Conservation (phyloP, 345 rosid genomes). For the Durio zibethinus region DNA sequence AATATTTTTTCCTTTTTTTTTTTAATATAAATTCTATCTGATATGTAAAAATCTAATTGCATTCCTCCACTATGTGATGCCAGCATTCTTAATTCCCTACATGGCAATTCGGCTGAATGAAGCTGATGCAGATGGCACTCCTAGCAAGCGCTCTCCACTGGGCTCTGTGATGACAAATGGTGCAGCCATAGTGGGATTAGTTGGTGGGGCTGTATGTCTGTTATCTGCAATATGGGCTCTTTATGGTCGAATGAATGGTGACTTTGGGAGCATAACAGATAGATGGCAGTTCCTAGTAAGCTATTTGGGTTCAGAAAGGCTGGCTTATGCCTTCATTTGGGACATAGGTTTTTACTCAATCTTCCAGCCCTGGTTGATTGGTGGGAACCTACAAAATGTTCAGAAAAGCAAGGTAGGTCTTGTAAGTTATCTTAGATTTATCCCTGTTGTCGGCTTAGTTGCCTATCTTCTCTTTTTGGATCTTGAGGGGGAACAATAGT, state of each 20-base stretch:
- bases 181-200: constrained; percentile 64
- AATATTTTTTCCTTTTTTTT: no score
- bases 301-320: constrained; percentile 82
- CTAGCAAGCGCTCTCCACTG: constrained; percentile 51
- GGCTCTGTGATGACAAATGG: constrained; percentile 67
- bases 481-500: constrained; percentile 36
- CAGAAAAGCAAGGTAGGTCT: constrained; percentile 45
- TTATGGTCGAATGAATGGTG: constrained; percentile 62
- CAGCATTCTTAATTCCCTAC: constrained; percentile 91
- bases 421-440: constrained; percentile 62
- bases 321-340: constrained; percentile 91
- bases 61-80: constrained; percentile 10
- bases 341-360: constrained; percentile 72
- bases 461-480: constrained; percentile 63
- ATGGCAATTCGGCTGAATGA: constrained; percentile 82
- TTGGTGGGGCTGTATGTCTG: constrained; percentile 71
- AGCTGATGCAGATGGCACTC: constrained; percentile 33
- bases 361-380: constrained; percentile 97
- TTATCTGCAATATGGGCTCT: constrained; percentile 67
- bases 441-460: constrained; percentile 77
- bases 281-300: constrained; percentile 62
- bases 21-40: not conserved
- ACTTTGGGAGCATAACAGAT: constrained; percentile 55
- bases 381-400: constrained; percentile 69
- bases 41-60: constrained; percentile 1